Evolutionary conservation across 192 early-diverging fungal species (phyloP), one percentile per base, ranked within the genome.

Genomic region (Mortierella hygrophila): DNA sequence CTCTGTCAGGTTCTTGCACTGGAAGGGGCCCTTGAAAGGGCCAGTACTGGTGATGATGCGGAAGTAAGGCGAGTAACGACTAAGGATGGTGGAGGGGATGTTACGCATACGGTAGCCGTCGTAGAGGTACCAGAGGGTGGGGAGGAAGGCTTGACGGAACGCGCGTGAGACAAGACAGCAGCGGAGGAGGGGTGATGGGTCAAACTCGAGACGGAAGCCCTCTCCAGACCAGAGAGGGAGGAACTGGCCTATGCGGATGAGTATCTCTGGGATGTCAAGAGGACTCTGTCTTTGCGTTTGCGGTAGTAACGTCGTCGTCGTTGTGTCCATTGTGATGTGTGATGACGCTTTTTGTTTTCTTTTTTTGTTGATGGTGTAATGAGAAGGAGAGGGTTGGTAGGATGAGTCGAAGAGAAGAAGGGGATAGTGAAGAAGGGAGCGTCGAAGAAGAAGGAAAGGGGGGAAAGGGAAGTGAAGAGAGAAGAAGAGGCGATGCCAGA

Each of bases 21-120:
- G 75, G 70, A 82, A 82, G 41, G 81, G 81, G n/a, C 81, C 81
- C 26, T 82, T 82, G 76, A 82, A 82, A 18, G 76, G 72, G 1
- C 81, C 81, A 3, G 81, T 82, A 63, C 69, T 77, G 68, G 81
- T 77, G 60, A 82, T 82, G 55, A 82, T 82, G 3, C 81, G 52
- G 75, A 82, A 82, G 32, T 70, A 75, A 26, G 68, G 80, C 9
- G 80, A 82, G 70, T 82, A 76, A 37, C 76, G 71, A 23, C 44
- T 32, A 10, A 82, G 68, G 32, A 82, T 69, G 0, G 23, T 0
- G 1, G 57, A 13, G 0, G 80, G 80, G 63, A 82, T 70, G 52
- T 75, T 76, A 38, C 80, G 68, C 80, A 82, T 82, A 13, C 80
- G 32, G 47, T 72, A 82, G 60, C 80, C 80, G 38, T 82, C 80